Percentiles rank a stretch among this genome's conserved stretches.
phyloP scores from a whole-genome alignment of 2,329 filamentous ascomycete species.

The Alternaria solani region DNA sequence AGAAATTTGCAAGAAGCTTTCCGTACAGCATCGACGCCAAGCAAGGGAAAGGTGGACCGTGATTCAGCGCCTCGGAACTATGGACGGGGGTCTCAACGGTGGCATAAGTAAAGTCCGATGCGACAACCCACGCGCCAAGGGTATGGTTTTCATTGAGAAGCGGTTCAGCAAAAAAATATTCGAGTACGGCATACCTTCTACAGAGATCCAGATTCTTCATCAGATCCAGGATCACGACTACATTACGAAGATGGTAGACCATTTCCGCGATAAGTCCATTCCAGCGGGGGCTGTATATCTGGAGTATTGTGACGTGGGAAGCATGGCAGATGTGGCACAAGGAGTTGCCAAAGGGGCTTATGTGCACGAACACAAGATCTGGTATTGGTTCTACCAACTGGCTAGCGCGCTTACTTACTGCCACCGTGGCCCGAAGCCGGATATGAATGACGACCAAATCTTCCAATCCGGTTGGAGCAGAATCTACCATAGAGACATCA shows the following conservation, averaged over 20 bases:
- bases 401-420: slow-evolving; percentile 21
- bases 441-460: slow-evolving; percentile 8
- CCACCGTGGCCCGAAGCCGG: slow-evolving; percentile 22
- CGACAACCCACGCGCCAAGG: slow-evolving; percentile 7
- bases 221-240: slow-evolving; percentile 19
- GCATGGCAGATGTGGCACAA: slow-evolving; percentile 9
- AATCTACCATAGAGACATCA: slow-evolving; percentile 30
- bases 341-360: neutral
- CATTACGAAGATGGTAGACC: slow-evolving; percentile 23
- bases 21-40: neutral
- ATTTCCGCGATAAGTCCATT: slow-evolving; percentile 15
- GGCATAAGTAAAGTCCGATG: slow-evolving; percentile 12
- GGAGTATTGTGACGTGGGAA: slow-evolving; percentile 25
- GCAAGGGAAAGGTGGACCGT: slow-evolving; percentile 4
- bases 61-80: slow-evolving; percentile 6
- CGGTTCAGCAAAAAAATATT: slow-evolving; percentile 8
- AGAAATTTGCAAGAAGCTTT: slow-evolving; percentile 6
- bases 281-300: slow-evolving; percentile 20
- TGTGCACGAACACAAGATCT: slow-evolving; percentile 22
- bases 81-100: slow-evolving; percentile 16
- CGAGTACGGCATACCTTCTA: neutral
- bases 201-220: slow-evolving; percentile 20
- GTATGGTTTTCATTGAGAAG: slow-evolving; percentile 27
- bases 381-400: slow-evolving; percentile 24
- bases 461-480: slow-evolving; percentile 18